These are phyloP conservation scores for Pelargonium fulgidum DNA, from an alignment of 441 rosid species.

Conservation along the genomic window DNA sequence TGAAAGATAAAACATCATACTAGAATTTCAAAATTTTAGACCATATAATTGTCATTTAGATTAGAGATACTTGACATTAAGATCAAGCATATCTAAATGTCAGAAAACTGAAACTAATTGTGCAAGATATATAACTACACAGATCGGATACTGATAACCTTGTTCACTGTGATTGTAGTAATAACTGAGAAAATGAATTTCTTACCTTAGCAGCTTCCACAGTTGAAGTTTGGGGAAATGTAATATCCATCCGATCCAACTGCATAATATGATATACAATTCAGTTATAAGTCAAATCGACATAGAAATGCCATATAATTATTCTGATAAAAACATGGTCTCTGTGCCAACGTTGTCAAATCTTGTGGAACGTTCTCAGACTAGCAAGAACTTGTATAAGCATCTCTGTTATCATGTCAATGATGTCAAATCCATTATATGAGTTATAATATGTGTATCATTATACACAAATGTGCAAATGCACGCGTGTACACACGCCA, in stretches of 20 bases:
- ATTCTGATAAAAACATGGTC: neutral
- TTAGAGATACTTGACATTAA: neutral
- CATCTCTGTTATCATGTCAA: neutral
- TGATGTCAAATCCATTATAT: neutral
- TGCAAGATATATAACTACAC: neutral
- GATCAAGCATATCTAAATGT: constrained; percentile 17
- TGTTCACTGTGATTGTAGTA: neutral
- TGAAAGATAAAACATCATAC: no score
- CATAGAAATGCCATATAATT: neutral
- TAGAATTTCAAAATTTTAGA: no score
- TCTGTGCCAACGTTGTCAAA: neutral
- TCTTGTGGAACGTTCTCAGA: neutral
- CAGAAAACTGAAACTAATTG: neutral
- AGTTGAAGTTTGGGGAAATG: constrained; percentile 46
- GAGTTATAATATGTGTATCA: neutral
- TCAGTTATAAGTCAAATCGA: constrained; percentile 10
- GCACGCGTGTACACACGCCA: neutral
- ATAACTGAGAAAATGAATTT: neutral
- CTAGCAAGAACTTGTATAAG: neutral
- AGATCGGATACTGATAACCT: constrained; percentile 6
- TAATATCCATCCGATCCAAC: constrained; percentile 58
- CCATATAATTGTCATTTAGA: no score
- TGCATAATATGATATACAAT: constrained; percentile 33
- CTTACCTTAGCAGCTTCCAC: constrained; percentile 48
- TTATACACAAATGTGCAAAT: neutral